Base-by-base conservation (phyloP, 2,329 filamentous ascomycete species). In the Cladophialophora carrionii region DNA sequence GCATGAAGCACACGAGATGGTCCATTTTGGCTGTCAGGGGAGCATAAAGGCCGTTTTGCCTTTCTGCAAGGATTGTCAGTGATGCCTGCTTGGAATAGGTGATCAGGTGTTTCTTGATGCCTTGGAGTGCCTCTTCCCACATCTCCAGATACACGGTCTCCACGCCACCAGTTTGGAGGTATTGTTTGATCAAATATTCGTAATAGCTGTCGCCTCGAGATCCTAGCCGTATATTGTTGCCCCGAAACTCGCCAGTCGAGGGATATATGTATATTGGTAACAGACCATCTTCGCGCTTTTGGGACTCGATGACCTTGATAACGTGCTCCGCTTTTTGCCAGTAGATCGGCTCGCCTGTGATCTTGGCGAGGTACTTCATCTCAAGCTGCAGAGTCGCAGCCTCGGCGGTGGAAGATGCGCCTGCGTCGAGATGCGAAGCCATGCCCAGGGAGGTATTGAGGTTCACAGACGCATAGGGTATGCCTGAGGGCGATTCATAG, bases 121-220 rank as follows among this genome's bases (percentile, higher is more conserved):
- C 95, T 17, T 81, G 82, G 53, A 99, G 81, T 14, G 92, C 84
- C 75, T 99, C 90, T 46, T 94, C 84, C 93, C 96, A 99, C 88
- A 99, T 91, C 14, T 95, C 90, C 70, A 88, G 83, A 77, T 99
- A 99, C 17, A 98, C 80, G 0, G 87, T 83, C 76, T 99, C 94
- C 73, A 93, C 84, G 75, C 90, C 87, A 63, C 90, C 91, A 12
- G 95, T 99, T 78, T 99, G 95, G 22, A 97, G 83, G 75, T 96
- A 98, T 77, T 99, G 95, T 80, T 99, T 99, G 82, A 98, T 96
- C 57, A 99, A 86, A 76, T 99, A 99, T 79, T 99, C 92, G 79
- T 99, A 99, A 79, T 98, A 99, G 55, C 93, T 97, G 80, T 99
- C 95, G 53, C 95, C 95, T 67, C 95, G 87, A 76, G 92, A 97